Percentiles rank a stretch among this genome's conserved stretches.
These are phyloP conservation scores for Papiliotrema flavescens DNA, from an alignment of 1,284 basidiomycete species.

Conservation along the genomic window DNA sequence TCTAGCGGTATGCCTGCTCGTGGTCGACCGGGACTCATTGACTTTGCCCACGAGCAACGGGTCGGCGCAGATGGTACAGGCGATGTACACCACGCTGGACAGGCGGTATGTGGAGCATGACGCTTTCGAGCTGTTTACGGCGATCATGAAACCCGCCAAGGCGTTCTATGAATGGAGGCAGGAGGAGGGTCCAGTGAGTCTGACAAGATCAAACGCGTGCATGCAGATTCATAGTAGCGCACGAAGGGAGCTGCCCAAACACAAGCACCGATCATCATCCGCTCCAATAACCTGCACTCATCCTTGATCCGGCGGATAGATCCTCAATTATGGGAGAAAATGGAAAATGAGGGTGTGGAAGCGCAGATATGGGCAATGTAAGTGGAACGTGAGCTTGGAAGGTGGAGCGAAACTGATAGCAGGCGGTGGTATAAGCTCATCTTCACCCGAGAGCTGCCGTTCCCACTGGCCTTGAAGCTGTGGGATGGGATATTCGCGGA, in stretches of 20 bases:
- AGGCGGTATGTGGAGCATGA: constrained; percentile 55
- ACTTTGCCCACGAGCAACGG: not conserved
- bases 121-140: constrained; percentile 72
- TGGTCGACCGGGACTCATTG: constrained; percentile 69
- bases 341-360: constrained; percentile 77
- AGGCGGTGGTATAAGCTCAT: constrained; percentile 87
- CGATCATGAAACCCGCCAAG: constrained; percentile 70
- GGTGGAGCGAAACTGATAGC: not conserved
- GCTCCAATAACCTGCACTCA: constrained; percentile 73
- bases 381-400: constrained; percentile 42
- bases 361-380: constrained; percentile 93
- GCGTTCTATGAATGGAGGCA: constrained; percentile 87
- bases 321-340: constrained; percentile 68
- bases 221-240: not conserved
- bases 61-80: constrained; percentile 9
- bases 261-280: constrained; percentile 70
- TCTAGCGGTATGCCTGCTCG: constrained; percentile 75
- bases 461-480: constrained; percentile 65
- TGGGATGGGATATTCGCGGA: constrained; percentile 91
- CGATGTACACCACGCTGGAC: constrained; percentile 39
- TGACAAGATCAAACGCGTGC: not conserved
- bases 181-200: constrained; percentile 42
- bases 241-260: constrained; percentile 22
- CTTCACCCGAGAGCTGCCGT: constrained; percentile 81
- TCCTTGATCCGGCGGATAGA: constrained; percentile 71